Base-by-base conservation (phyloP, 108 stramenopile species). In the Hondaea fermentalgiana region DNA sequence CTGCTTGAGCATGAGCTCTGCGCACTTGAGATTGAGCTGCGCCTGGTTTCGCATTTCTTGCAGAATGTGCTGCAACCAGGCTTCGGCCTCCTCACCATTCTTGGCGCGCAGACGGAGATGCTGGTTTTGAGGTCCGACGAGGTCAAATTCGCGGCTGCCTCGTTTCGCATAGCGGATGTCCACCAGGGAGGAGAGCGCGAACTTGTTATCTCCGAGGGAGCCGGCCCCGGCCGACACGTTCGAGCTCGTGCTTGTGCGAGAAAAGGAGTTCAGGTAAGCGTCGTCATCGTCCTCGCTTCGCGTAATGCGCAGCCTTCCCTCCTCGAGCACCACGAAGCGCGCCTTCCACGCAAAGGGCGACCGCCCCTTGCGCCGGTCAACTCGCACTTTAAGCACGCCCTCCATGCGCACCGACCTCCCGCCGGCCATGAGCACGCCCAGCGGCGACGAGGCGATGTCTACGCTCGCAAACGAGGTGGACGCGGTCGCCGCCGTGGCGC, bases 21-120 rank as follows among this genome's bases (percentile, higher is more conserved):
- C 76, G 76, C 76, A 83, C 28, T 53, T 83, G 45, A 53, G 49
- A 25, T 53, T 3, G 45, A 83, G 76, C 45, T 83, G 76, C 19
- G 49, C 76, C 51, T 83, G 76, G 51, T 83, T 83, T 6, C 51
- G 45, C 76, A 83, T 83, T 23, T 83, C 76, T 35, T 83, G 76
- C 76, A 83, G n/a, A 23, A 83, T 53, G 28, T 83, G 76, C 28
- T 83, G 76, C 45, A 83, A 17, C 76, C 76, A 83, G 76, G 23
- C 51, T 45, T 83, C 76, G 49, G 76, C 76, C 28, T 83, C 76
- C 28, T 83, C 76, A 45, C 76, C 76, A 35, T 53, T 83, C 51
- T 83, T 47, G 49, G 76, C 76, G 49, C 51, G 45, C 17, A 83
- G 19, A 12, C 51, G 44, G 49, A 83, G n/a, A 6, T 47, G 45